phyloP scores from a whole-genome alignment of 192 early-diverging fungal species.

The Linnemannia zychae region DNA sequence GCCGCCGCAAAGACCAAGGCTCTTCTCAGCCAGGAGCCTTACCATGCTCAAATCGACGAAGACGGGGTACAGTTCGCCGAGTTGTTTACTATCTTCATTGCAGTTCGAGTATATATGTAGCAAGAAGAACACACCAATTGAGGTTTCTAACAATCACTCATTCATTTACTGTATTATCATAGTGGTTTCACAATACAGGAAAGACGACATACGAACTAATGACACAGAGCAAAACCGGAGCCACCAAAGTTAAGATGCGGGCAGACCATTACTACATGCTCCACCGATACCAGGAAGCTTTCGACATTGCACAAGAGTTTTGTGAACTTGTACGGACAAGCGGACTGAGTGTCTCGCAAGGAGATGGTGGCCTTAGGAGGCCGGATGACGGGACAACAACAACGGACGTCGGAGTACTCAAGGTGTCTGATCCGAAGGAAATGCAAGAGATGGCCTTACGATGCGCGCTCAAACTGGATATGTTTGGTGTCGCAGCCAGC shows the following conservation, averaged over 20 bases:
- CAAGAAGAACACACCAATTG: neutral
- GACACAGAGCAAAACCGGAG: slow-evolving; percentile 45
- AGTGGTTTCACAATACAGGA: slow-evolving; percentile 46
- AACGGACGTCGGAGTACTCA: slow-evolving; percentile 7
- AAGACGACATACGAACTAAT: slow-evolving; percentile 21
- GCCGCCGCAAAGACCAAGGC: slow-evolving; percentile 8
- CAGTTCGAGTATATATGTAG: neutral
- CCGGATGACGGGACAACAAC: neutral
- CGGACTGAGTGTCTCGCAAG: neutral
- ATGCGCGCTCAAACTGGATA: slow-evolving; percentile 29
- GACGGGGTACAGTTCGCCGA: slow-evolving; percentile 25
- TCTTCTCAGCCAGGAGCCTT: slow-evolving; percentile 21
- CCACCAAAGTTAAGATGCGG: slow-evolving; percentile 48
- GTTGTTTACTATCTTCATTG: neutral
- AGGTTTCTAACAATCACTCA: neutral
- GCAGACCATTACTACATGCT: slow-evolving; percentile 54
- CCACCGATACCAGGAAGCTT: slow-evolving; percentile 38
- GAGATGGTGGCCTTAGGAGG: slow-evolving; percentile 1
- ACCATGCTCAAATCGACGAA: slow-evolving; percentile 37
- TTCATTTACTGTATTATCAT: neutral
- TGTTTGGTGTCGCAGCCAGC: slow-evolving; percentile 4
- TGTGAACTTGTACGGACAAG: slow-evolving; percentile 22
- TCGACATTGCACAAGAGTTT: slow-evolving; percentile 36
- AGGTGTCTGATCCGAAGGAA: slow-evolving; percentile 48
- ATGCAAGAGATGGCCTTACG: slow-evolving; percentile 53